These are phyloP conservation scores for Triticum timopheevii DNA, from an alignment of 176 grass and related monocot species.

Conservation along the genomic window DNA sequence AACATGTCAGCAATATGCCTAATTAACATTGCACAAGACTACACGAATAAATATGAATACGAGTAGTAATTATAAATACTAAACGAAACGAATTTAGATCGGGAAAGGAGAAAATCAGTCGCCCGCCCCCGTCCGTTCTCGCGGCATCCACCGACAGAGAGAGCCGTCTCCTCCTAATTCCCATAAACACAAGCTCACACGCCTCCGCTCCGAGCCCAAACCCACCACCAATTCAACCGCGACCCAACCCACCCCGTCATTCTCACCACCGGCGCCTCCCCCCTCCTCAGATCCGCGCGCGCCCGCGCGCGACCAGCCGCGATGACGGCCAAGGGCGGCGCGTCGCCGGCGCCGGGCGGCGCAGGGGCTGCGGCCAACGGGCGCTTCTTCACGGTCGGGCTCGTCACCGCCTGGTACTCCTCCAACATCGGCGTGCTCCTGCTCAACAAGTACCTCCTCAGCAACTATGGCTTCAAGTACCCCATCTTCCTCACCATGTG, in stretches of 20 bases:
- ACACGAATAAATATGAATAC: neutral
- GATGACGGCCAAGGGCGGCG: constrained; percentile 61
- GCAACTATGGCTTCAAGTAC: constrained; percentile 99
- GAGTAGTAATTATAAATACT: neutral
- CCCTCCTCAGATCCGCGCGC: constrained; percentile 37
- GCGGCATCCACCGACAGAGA: constrained; percentile 21
- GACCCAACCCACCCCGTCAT: constrained; percentile 20
- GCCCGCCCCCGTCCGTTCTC: constrained; percentile 11
- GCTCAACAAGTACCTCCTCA: constrained; percentile 97
- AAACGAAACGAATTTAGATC: neutral
- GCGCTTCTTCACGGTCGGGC: constrained; percentile 61
- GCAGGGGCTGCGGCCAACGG: constrained; percentile 28
- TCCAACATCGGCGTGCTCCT: constrained; percentile 99
- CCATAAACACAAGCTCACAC: constrained; percentile 48
- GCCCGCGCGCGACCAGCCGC: constrained; percentile 1
- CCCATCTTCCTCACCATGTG: constrained; percentile 99
- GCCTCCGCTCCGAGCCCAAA: constrained; percentile 30
- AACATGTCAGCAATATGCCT: no score
- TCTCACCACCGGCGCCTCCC: neutral
- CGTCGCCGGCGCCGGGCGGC: constrained; percentile 45
- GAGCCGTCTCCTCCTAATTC: constrained; percentile 19
- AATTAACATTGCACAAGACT: neutral
- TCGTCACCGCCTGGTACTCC: constrained; percentile 85
- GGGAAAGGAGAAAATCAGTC: neutral
- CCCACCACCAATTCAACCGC: constrained; percentile 43